Conservation (phyloP, 192 early-diverging fungal genomes). For the Linnemannia elongata region DNA sequence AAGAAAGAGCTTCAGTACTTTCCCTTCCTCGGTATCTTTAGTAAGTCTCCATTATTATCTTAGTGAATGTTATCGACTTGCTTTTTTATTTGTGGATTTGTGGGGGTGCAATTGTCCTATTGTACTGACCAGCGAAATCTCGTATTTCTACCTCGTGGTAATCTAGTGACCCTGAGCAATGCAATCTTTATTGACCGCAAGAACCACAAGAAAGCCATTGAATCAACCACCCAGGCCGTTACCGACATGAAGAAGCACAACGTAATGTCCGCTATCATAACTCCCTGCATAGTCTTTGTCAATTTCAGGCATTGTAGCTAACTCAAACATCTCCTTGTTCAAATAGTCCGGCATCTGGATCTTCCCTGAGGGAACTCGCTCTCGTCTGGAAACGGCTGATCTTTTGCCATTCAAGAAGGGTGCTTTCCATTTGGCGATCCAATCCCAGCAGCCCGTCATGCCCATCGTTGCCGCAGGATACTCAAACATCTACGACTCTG, state of each 20-base stretch:
- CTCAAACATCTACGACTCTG: constrained; percentile 67
- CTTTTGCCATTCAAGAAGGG: constrained; percentile 97
- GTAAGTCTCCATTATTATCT: constrained; percentile 57
- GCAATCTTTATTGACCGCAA: constrained; percentile 89
- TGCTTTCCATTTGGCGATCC: constrained; percentile 93
- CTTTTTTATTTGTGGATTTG: neutral
- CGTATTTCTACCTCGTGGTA: neutral
- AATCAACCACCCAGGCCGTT: constrained; percentile 80
- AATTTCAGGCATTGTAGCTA: neutral
- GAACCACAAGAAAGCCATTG: constrained; percentile 80
- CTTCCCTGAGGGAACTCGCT: constrained; percentile 93
- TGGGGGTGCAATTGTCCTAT: neutral
- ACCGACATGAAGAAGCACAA: constrained; percentile 78
- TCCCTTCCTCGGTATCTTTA: constrained; percentile 83
- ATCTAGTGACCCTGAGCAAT: constrained; percentile 77
- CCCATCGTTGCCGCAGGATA: constrained; percentile 86
- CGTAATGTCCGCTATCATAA: constrained; percentile 43
- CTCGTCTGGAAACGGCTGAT: constrained; percentile 71
- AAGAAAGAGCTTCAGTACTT: constrained; percentile 77
- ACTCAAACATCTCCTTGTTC: neutral
- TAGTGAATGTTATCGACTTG: neutral
- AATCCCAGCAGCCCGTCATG: constrained; percentile 85
- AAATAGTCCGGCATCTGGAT: constrained; percentile 78
- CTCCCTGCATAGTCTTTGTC: neutral
- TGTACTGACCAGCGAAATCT: neutral